phyloP scores from a whole-genome alignment of 169 alveolate genomes.

The Cryptosporidium felis region DNA sequence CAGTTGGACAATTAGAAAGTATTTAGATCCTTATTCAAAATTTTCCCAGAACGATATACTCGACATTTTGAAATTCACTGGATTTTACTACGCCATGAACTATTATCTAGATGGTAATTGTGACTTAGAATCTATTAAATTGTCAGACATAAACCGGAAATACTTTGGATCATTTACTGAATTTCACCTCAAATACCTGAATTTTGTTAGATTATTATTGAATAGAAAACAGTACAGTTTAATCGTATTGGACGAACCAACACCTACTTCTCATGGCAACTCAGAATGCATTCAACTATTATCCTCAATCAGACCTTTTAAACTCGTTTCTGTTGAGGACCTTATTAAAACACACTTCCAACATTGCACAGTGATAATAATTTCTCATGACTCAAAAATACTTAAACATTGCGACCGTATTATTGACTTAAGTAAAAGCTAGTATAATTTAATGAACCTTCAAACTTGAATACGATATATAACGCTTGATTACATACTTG shows the following conservation, averaged over 20 bases:
- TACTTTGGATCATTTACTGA: neutral
- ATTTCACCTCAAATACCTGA: neutral
- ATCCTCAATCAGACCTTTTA: neutral
- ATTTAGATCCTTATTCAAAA: conserved; percentile 11
- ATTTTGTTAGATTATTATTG: conserved; percentile 14
- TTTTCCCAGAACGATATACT: neutral
- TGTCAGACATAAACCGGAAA: neutral
- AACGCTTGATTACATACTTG: no score
- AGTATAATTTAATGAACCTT: no score
- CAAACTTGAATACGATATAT: no score
- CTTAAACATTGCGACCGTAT: conserved; percentile 21
- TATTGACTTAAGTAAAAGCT: neutral
- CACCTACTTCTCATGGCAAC: neutral
- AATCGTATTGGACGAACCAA: conserved; percentile 27
- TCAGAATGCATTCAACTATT: neutral
- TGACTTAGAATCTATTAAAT: neutral
- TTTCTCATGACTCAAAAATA: neutral
- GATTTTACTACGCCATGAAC: neutral
- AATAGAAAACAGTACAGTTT: conserved; percentile 1
- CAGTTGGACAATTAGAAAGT: conserved; percentile 38
- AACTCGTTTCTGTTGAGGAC: conserved; percentile 34
- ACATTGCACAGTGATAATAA: conserved; percentile 12
- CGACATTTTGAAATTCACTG: neutral
- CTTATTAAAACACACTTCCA: conserved; percentile 17
- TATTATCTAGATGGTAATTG: neutral